Percentiles rank a stretch among this genome's conserved stretches.
These are phyloP conservation scores for Mortierella sp. DNA, from an alignment of 371 early-diverging fungal species.

Conservation along the genomic window DNA sequence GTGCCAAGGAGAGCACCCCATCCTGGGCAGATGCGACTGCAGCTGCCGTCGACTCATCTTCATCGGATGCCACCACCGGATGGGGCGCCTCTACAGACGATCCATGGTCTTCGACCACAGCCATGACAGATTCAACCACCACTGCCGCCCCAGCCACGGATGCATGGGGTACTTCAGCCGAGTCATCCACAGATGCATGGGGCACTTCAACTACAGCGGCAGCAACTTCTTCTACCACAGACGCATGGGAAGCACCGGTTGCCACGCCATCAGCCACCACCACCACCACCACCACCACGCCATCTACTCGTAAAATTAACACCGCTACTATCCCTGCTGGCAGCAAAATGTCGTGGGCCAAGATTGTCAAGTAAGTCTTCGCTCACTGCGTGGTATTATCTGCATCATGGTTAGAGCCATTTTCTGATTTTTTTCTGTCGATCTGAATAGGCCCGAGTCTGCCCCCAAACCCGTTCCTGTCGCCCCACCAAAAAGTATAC, in stretches of 20 bases:
- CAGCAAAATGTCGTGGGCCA: constrained; percentile 81
- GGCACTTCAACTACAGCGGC: neutral
- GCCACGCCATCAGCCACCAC: constrained; percentile 15
- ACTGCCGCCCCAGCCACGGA: constrained; percentile 10
- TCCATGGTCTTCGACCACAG: constrained; percentile 13
- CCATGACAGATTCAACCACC: constrained; percentile 1
- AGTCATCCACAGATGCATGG: constrained; percentile 5
- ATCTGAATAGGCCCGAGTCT: constrained; percentile 57
- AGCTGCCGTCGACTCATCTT: constrained; percentile 1
- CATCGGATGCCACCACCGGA: neutral
- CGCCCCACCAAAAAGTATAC: constrained; percentile 52
- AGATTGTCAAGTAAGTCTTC: constrained; percentile 75
- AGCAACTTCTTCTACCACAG: constrained; percentile 27
- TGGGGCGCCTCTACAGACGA: constrained; percentile 7
- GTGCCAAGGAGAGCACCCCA: constrained; percentile 12
- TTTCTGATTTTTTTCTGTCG: constrained; percentile 7
- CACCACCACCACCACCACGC: neutral
- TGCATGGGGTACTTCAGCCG: neutral
- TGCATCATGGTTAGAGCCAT: neutral
- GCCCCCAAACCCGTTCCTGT: constrained; percentile 56
- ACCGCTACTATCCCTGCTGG: constrained; percentile 53
- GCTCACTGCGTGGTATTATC: neutral
- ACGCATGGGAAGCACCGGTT: constrained; percentile 48
- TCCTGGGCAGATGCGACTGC: constrained; percentile 50
- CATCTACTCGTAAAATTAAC: constrained; percentile 43